phyloP scores from a whole-genome alignment of 2,329 filamentous ascomycete genomes.

The Sarocladium strictum region DNA sequence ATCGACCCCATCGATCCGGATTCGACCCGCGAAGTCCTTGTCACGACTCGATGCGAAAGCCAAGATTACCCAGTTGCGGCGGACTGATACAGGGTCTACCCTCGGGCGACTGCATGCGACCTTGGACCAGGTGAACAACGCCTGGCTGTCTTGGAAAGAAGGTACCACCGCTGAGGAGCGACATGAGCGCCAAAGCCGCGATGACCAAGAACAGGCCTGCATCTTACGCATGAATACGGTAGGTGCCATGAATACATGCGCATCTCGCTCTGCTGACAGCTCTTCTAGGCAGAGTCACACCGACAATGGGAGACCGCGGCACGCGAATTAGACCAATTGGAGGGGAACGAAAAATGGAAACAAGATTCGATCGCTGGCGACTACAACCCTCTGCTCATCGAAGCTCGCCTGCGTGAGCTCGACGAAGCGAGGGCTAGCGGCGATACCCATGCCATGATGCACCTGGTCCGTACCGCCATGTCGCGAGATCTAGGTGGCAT shows the following conservation, averaged over 20 bases:
- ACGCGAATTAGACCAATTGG: conserved; percentile 68
- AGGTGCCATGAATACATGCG: conserved; percentile 22
- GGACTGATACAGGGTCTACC: background rate
- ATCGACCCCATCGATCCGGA: background rate
- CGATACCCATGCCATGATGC: conserved; percentile 72
- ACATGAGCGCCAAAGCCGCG: conserved; percentile 37
- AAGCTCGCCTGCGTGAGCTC: conserved; percentile 63
- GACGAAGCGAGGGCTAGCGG: conserved; percentile 66
- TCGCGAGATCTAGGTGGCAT: conserved; percentile 80
- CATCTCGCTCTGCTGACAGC: background rate
- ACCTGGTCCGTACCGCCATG: conserved; percentile 72
- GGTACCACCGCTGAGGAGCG: conserved; percentile 46
- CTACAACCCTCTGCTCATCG: conserved; percentile 66
- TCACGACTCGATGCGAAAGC: conserved; percentile 10
- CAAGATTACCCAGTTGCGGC: background rate
- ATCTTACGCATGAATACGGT: conserved; percentile 61
- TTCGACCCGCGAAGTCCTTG: conserved; percentile 7
- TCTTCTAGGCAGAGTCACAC: conserved; percentile 55
- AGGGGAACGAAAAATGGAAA: conserved; percentile 82
- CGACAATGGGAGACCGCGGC: conserved; percentile 73
- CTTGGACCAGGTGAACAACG: conserved; percentile 33
- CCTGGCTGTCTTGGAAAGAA: conserved; percentile 44
- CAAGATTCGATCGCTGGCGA: conserved; percentile 51
- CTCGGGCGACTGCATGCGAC: conserved; percentile 19
- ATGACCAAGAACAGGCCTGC: conserved; percentile 57